Evolutionary conservation across 1,284 basidiomycete genomes (phyloP), one percentile per base, ranked within the genome.

Genomic region (Neonothopanus nambi): DNA sequence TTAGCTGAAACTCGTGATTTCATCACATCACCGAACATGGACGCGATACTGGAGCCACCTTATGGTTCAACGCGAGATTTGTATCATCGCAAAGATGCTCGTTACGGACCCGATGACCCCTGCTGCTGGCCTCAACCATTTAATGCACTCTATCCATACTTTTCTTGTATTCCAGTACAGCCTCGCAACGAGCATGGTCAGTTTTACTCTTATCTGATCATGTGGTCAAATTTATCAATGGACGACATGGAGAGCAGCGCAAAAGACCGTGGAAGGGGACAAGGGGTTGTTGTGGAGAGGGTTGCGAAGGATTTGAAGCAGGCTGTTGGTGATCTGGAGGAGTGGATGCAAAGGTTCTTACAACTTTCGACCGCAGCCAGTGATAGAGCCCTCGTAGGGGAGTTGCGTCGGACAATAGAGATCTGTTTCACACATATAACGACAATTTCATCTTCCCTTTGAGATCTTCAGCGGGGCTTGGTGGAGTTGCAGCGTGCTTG

Each of bases 31-130:
- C 46, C 52, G 9, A 49, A 54, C 30, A 35, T 7, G 13, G 13
- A 5, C 15, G 13, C 17, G 23, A 43, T 54, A n/a, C 46, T 46
- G n/a, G 5, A 28, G 5, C 46, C 52, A 2, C 52, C 39, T 1
- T 24, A 49, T 20, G 51, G 51, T 7, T 53, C 51, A 4, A 53
- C 44, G 15, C 33, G 51, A 9, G 41, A 53, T 40, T 18, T 53
- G 7, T 47, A 47, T 28, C 37, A 36, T 20, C 36, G 36, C 11
- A 12, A 23, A 6, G 51, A 53, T 40, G 44, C 30, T 7, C 36
- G 23, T 30, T 53, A 47, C 30, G 51, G 51, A 9, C 20, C 46
- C 2, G 51, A 53, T 24, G 51, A 53, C 33, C 51, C 37, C 3
- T 6, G 46, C 8, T 36, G 20, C 11, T 40, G 24, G 30, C 51